Percentiles rank a stretch among this genome's conserved stretches.
phyloP scores from a whole-genome alignment of 140 eudicot species.

The Senecio squalidus region DNA sequence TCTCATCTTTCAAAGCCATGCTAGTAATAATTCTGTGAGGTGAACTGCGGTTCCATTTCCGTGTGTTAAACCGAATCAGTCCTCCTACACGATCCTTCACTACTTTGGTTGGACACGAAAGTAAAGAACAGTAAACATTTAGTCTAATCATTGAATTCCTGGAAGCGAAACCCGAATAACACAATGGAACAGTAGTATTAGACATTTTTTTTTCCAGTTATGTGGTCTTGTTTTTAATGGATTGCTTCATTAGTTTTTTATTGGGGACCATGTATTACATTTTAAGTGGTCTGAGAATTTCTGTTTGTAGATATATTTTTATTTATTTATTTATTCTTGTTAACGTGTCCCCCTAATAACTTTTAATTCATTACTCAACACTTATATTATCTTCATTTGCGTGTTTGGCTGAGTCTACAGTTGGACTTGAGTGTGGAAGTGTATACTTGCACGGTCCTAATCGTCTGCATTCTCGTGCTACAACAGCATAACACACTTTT shows the following conservation, averaged over 20 bases:
- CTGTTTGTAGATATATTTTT: constrained; percentile 11
- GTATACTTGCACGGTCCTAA: no score
- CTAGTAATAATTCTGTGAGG: constrained; percentile 31
- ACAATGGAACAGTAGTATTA: background rate
- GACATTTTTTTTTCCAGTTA: background rate
- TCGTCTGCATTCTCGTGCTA: no score
- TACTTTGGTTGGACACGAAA: constrained; percentile 41
- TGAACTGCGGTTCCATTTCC: constrained; percentile 15
- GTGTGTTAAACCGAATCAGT: constrained; percentile 18
- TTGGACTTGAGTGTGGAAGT: no score
- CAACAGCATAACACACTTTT: no score
- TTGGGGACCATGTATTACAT: constrained; percentile 39
- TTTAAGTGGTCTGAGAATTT: constrained; percentile 51
- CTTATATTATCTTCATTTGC: background rate
- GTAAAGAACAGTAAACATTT: constrained; percentile 47
- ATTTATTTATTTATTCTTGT: background rate
- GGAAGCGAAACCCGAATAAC: constrained; percentile 13
- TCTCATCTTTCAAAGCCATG: constrained; percentile 73
- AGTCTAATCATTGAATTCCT: constrained; percentile 56
- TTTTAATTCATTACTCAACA: background rate
- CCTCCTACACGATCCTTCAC: constrained; percentile 20
- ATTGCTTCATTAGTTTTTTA: constrained; percentile 15
- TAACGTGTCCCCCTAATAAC: constrained; percentile 26
- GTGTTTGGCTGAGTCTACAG: no score
- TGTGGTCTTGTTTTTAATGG: constrained; percentile 11